Evolutionary conservation across 805 yeast genomes (phyloP), one percentile per base, ranked within the genome.

Genomic region (Teunomyces cretensis): DNA sequence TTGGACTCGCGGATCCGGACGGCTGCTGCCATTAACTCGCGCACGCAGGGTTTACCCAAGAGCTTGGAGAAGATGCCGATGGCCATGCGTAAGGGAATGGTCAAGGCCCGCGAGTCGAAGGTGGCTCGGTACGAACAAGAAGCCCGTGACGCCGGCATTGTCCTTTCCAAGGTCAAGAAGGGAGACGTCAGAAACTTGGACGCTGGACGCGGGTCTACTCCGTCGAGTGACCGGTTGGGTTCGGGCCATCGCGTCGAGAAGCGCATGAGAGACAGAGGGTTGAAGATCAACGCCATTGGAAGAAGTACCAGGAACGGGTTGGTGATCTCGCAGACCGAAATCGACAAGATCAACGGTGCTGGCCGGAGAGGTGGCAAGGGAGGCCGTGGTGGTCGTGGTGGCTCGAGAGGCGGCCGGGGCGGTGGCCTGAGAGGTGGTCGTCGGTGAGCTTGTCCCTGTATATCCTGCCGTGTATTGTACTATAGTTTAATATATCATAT

Each of bases 101-200:
- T 88, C 19, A 67, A 72, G 30, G 75, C 82, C 37, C 78, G 83
- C 38, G 65, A 76, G 30, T 61, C 67, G 15, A 78, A 81, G 51
- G 78, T 80, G 14, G 60, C 68, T 17, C 78, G 78, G 55, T 80
- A 74, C 57, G 96, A 88, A 61, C 70, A 75, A 42, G 90, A 88
- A 41, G 97, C 99, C 6, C 77, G 72, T 49, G 92, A 92, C 14
- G 96, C 95, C 4, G 98, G 98, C 11, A 87, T 92, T 44, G 77
- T 94, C n/a, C 69, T 92, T 35, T 81, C 96, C 3, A 83, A 78
- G 56, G 81, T 76, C 22, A 75, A 74, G 54, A 84, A 82, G 64
- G 91, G 89, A 6, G 80, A 84, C 49, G 70, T 84, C 45, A 72
- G 94, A 55, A 71, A 70, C 44, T 58, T 79, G 51, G 73, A 78